These are phyloP conservation scores for Termitomyces sp. DNA, from an alignment of 1,284 basidiomycete species.

Conservation along the genomic window DNA sequence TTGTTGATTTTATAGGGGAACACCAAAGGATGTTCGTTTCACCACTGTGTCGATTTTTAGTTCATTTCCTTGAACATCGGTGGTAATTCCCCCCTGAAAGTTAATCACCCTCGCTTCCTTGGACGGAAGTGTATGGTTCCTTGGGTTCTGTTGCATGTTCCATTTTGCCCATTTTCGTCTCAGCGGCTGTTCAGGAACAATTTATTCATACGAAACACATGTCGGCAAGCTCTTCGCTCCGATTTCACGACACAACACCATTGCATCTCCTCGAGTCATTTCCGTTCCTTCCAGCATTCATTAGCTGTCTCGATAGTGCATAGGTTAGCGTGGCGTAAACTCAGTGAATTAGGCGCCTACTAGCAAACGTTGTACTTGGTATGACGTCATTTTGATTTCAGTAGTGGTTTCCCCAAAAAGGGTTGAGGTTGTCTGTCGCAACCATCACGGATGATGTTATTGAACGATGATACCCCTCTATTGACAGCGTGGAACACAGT, in stretches of 20 bases:
- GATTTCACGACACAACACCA: not conserved
- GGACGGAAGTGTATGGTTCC: not conserved
- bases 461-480: not conserved
- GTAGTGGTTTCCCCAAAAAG: not conserved
- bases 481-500: not conserved
- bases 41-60: not conserved
- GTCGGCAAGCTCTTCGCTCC: not conserved
- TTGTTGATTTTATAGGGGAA: not conserved
- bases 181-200: not conserved
- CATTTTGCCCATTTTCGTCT: conserved; percentile 9
- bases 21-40: not conserved
- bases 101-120: not conserved
- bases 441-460: not conserved
- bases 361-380: not conserved
- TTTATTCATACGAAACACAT: not conserved
- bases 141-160: not conserved
- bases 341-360: conserved; percentile 1
- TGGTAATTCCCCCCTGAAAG: not conserved
- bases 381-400: conserved; percentile 5
- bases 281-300: not conserved
- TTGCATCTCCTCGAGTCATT: not conserved
- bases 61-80: conserved; percentile 1
- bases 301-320: not conserved
- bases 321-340: conserved; percentile 7
- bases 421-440: not conserved